Conservation (phyloP, 768 basidiomycete species). For the Tylopilus felleus region DNA sequence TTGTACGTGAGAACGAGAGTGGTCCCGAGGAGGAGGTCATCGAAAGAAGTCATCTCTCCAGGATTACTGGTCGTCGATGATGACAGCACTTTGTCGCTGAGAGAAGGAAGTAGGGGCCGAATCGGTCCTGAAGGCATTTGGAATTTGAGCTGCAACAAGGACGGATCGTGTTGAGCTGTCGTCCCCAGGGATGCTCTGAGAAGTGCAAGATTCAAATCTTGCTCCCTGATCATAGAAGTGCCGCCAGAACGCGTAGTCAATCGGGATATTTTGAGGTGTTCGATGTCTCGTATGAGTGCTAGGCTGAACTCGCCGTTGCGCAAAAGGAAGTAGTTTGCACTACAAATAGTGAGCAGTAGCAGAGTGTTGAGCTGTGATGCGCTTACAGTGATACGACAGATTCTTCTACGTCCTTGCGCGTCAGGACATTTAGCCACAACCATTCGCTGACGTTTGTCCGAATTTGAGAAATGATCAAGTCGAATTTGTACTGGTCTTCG, state of each 20-base stretch:
- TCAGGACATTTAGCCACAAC: slow-evolving; percentile 89
- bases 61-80: slow-evolving; percentile 36
- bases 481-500: slow-evolving; percentile 75
- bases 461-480: slow-evolving; percentile 68
- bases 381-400: slow-evolving; percentile 83
- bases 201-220: slow-evolving; percentile 83
- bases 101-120: slow-evolving; percentile 76
- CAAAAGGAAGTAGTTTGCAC: slow-evolving; percentile 84
- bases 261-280: slow-evolving; percentile 76
- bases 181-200: slow-evolving; percentile 88
- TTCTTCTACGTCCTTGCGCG: slow-evolving; percentile 75
- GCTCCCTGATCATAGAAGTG: slow-evolving; percentile 80
- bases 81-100: slow-evolving; percentile 44
- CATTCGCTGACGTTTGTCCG: slow-evolving; percentile 86
- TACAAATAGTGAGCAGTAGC: slow-evolving; percentile 29
- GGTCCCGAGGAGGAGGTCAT: slow-evolving; percentile 76
- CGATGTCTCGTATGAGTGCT: slow-evolving; percentile 82
- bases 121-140: slow-evolving; percentile 77
- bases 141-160: slow-evolving; percentile 69
- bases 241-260: slow-evolving; percentile 63
- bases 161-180: slow-evolving; percentile 81
- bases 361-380: neutral
- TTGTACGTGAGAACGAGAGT: slow-evolving; percentile 66
- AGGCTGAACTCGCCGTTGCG: slow-evolving; percentile 87
- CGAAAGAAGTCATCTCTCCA: slow-evolving; percentile 53